Evolutionary conservation across 495 filamentous ascomycete genomes (phyloP).

Genomic region (Aspergillus nidulans): DNA sequence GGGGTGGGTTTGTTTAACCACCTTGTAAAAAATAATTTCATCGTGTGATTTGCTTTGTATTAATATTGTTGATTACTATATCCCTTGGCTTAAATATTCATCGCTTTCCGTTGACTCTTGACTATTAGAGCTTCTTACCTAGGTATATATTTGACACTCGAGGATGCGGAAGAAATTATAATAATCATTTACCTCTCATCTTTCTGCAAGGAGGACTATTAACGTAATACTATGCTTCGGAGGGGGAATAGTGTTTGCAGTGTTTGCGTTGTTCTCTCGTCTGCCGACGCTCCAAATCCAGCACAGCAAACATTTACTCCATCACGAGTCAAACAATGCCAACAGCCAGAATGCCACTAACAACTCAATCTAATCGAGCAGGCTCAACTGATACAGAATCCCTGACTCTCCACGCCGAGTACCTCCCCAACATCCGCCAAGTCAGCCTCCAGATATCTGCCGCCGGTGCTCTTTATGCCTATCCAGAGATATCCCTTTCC

Average conservation of each 20-base stretch:
- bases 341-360: neutral
- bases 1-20: constrained; percentile 54
- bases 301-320: too few species aligned
- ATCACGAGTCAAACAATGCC: neutral
- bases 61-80: neutral
- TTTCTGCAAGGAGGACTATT: too few species aligned
- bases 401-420: constrained; percentile 72
- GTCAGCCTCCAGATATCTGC: constrained; percentile 70
- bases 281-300: too few species aligned
- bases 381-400: neutral
- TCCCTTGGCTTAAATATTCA: neutral
- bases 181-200: too few species aligned
- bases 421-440: constrained; percentile 80
- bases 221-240: too few species aligned
- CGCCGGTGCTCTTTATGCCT: constrained; percentile 30
- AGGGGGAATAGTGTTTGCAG: neutral
- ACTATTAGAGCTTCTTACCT: too few species aligned
- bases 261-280: neutral
- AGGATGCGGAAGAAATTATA: too few species aligned
- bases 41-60: constrained; percentile 1
- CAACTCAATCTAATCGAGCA: neutral
- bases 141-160: too few species aligned
- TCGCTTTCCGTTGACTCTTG: neutral
- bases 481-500: constrained; percentile 29
- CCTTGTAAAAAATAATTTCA: neutral